These are phyloP conservation scores for Skeletonema potamos DNA, from an alignment of 108 stramenopile genomes.

Conservation along the genomic window DNA sequence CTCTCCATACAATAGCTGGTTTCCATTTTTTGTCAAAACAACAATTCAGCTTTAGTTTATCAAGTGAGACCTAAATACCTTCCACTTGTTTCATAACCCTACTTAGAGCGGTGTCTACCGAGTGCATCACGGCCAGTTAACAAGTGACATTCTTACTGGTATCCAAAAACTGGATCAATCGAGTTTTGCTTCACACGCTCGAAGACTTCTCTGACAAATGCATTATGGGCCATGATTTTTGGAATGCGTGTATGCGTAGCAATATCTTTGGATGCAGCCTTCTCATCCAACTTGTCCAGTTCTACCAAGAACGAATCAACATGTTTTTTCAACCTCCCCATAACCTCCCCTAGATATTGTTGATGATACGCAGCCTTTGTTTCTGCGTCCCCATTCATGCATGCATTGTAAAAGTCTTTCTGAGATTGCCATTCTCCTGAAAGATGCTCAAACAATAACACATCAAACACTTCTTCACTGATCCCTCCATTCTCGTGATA, in stretches of 20 bases:
- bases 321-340: conserved; percentile 43
- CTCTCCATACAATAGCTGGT: too few relatives aligned
- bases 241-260: conserved; percentile 41
- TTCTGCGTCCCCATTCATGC: conserved; percentile 47
- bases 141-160: neutral
- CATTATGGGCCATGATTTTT: conserved; percentile 52
- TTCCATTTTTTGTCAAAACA: too few relatives aligned
- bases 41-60: neutral
- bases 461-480: conserved; percentile 59
- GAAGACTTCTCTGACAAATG: conserved; percentile 47
- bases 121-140: conserved; percentile 2
- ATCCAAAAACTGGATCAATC: conserved; percentile 32
- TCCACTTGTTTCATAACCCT: neutral
- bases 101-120: neutral
- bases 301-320: conserved; percentile 51
- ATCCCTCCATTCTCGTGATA: conserved; percentile 64
- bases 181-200: conserved; percentile 40
- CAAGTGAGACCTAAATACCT: neutral
- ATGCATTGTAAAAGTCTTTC: conserved; percentile 54
- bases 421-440: conserved; percentile 29
- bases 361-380: conserved; percentile 51
- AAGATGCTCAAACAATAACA: conserved; percentile 46
- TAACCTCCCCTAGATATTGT: conserved; percentile 51
- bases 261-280: conserved; percentile 39
- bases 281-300: conserved; percentile 43